Evolutionary conservation across 768 basidiomycete genomes (phyloP).

Genomic region (Phaffia tasmanica): DNA sequence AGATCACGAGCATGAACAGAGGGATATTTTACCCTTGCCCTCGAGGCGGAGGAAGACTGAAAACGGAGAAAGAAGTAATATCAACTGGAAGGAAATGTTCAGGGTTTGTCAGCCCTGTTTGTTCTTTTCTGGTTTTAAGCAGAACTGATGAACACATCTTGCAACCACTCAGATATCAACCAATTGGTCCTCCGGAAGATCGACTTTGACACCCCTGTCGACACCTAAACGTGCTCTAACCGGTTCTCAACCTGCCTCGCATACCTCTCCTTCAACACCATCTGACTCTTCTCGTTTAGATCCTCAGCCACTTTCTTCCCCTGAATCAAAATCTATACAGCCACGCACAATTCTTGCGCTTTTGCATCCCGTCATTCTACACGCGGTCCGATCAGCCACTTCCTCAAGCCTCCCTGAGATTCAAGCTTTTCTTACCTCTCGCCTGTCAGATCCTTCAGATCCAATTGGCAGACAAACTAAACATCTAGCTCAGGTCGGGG

Average conservation of each 20-base stretch:
- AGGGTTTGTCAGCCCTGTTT: constrained; percentile 9
- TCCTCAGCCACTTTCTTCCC: neutral
- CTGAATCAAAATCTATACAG: too few species aligned
- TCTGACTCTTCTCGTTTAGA: neutral
- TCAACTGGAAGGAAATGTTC: constrained; percentile 22
- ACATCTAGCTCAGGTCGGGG: neutral
- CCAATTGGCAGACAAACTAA: too few species aligned
- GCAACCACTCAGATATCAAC: constrained; percentile 9
- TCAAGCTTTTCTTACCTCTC: neutral
- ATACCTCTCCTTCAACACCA: neutral
- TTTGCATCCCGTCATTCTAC: neutral
- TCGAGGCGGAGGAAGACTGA: too few species aligned
- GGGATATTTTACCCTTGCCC: too few species aligned
- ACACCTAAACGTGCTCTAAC: neutral
- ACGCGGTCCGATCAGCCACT: neutral
- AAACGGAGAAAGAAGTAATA: neutral
- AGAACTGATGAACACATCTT: neutral
- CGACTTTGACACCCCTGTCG: neutral
- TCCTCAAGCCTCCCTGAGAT: neutral
- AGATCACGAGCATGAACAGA: too few species aligned
- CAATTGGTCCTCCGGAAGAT: constrained; percentile 20
- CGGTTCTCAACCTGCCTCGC: neutral
- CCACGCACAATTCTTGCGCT: neutral
- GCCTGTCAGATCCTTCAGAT: neutral
- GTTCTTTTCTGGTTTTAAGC: neutral